Evolutionary conservation across 2,329 filamentous ascomycete genomes (phyloP), one percentile per base, ranked within the genome.

Genomic region (Arachnomyces sp.): DNA sequence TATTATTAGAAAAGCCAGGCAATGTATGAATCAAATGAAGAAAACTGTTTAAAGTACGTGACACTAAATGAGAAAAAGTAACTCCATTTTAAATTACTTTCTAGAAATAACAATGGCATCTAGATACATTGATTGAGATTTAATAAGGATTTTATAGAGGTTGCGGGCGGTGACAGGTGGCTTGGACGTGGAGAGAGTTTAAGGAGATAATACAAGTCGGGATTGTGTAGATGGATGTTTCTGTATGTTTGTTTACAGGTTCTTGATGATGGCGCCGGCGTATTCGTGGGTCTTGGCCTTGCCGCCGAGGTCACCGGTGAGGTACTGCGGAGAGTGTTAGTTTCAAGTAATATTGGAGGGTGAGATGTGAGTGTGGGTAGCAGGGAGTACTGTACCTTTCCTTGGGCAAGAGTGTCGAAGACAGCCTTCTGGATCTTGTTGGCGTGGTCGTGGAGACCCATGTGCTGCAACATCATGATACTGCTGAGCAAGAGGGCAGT

Each of bases 401-500:
- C 92, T 76, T 98, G 89, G 45, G 88, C 83, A 52, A 98, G 77
- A 46, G 89, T 94, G 65, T 84, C 85, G 67, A 98, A 96, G 61
- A 90, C 93, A 52, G 92, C 92, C 68, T 79, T 84, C 76, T 96
- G 86, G 61, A 98, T 96, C 66, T 80, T 81, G 65, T 74, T 66
- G 53, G 92, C 92, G 65, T 96, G 81, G 49, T 86, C 76, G 66
- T 72, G 81, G 50, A 98, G 76, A 59, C 84, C 81, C 90, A 98
- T 96, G 73, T 98, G 92, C 68, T 92, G 82, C 76, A 98, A 72
- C 92, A 98, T 96, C 92, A 98, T 96, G 73, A 96, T 92, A 66
- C 85, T 93, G 67, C 79, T 86, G 60, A 96, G 83, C 51, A 98
- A 80, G 55, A 98, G 81, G 44, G 92, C 92, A 46, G 92, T 96